A percentile compares a stretch with the other conserved stretches of the same genome.
phyloP scores from a whole-genome alignment of 345 rosid genomes.

The Acer saccharum region DNA sequence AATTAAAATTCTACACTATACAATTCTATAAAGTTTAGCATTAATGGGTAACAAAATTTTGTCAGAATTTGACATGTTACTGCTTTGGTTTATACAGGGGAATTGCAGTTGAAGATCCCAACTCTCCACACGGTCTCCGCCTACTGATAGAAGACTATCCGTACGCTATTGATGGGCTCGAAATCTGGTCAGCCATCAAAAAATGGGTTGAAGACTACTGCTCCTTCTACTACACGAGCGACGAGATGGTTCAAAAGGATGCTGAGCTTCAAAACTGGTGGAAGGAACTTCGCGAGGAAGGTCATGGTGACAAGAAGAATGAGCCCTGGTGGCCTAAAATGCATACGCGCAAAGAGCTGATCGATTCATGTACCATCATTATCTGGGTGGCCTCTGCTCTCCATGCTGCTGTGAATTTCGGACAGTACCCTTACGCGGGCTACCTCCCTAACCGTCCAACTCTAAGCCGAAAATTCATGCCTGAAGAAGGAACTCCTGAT shows the following conservation, averaged over 20 bases:
- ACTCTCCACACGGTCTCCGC: conserved; percentile 53
- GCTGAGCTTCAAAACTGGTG: conserved; percentile 73
- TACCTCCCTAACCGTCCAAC: conserved; percentile 67
- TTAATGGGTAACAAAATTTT: neutral
- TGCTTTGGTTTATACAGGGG: conserved; percentile 44
- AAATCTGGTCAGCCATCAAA: conserved; percentile 66
- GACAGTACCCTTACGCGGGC: conserved; percentile 72
- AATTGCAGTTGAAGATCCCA: conserved; percentile 56
- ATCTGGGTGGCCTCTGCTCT: conserved; percentile 79
- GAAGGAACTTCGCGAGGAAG: conserved; percentile 66
- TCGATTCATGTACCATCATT: conserved; percentile 60
- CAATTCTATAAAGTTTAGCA: neutral
- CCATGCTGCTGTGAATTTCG: conserved; percentile 72
- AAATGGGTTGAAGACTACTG: conserved; percentile 65
- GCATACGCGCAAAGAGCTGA: conserved; percentile 49
- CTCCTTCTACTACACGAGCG: conserved; percentile 47
- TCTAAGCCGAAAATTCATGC: conserved; percentile 59
- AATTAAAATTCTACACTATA: neutral
- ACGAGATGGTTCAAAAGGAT: conserved; percentile 48
- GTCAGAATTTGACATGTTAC: neutral
- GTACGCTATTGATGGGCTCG: conserved; percentile 70
- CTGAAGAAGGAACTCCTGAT: conserved; percentile 53
- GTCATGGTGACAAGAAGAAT: conserved; percentile 73
- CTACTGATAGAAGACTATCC: conserved; percentile 66
- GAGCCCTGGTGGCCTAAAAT: conserved; percentile 79